Conservation (phyloP, 495 filamentous ascomycete genomes). For the Penicillium maclennaniae region DNA sequence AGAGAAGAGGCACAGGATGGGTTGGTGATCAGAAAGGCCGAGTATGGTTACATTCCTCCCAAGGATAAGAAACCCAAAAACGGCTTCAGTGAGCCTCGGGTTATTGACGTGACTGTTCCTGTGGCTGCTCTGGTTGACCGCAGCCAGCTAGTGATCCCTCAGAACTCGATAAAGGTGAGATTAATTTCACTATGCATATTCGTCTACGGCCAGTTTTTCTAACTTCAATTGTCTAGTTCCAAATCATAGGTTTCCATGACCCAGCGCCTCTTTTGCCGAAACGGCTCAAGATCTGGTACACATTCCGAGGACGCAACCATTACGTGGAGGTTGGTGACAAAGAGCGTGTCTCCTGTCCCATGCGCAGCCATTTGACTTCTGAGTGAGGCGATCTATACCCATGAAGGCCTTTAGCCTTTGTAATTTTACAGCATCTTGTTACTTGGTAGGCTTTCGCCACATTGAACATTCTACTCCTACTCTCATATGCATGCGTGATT, state of each 20-base stretch:
- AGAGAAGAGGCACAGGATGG: slow-evolving; percentile 36
- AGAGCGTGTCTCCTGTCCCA: slow-evolving; percentile 40
- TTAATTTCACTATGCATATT: neutral
- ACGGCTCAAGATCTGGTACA: slow-evolving; percentile 51
- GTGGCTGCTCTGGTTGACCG: slow-evolving; percentile 46
- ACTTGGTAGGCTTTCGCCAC: slow-evolving; percentile 4
- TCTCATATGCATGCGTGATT: neutral
- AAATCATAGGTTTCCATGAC: slow-evolving; percentile 56
- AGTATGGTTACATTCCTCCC: slow-evolving; percentile 39
- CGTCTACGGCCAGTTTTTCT: slow-evolving; percentile 1
- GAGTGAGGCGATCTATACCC: slow-evolving; percentile 1
- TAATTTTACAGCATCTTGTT: slow-evolving; percentile 12
- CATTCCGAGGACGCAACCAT: slow-evolving; percentile 44
- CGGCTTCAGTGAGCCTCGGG: slow-evolving; percentile 23
- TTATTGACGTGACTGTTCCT: slow-evolving; percentile 47
- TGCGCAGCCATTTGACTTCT: slow-evolving; percentile 31
- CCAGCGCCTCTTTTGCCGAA: slow-evolving; percentile 51
- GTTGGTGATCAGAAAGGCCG: slow-evolving; percentile 38
- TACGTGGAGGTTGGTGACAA: slow-evolving; percentile 44
- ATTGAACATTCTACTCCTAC: neutral
- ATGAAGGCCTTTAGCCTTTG: slow-evolving; percentile 2
- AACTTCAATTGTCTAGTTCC: slow-evolving; percentile 30
- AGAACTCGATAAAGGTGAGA: slow-evolving; percentile 40
- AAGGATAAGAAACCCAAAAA: slow-evolving; percentile 23
- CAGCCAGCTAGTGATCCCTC: slow-evolving; percentile 43